Evolutionary conservation across 2,329 filamentous ascomycete genomes (phyloP).

Genomic region (Colletotrichum cereale): DNA sequence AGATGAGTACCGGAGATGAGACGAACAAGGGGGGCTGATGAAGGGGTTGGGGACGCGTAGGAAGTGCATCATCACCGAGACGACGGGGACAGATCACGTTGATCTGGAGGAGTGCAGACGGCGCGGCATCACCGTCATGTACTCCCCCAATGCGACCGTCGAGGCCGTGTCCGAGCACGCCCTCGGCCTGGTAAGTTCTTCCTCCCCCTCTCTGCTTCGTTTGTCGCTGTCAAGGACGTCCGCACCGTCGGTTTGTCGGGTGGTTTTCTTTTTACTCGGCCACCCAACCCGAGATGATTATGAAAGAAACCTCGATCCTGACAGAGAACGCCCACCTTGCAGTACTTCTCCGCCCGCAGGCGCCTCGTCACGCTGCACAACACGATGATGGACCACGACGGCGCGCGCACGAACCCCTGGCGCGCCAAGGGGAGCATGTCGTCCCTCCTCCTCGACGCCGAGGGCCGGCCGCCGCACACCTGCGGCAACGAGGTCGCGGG

Average conservation of each 20-base stretch:
- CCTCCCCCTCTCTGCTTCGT: neutral
- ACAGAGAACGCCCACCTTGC: neutral
- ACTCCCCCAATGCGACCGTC: constrained; percentile 41
- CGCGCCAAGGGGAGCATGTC: constrained; percentile 40
- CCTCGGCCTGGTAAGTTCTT: constrained; percentile 39
- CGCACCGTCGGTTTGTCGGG: neutral
- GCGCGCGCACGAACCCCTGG: constrained; percentile 37
- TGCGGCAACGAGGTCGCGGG: constrained; percentile 46
- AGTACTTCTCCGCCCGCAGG: constrained; percentile 44
- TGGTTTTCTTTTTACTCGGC: no score
- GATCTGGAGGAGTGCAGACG: constrained; percentile 43
- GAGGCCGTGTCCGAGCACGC: constrained; percentile 45
- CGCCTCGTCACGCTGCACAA: constrained; percentile 43
- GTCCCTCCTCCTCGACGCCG: constrained; percentile 37
- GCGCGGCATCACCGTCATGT: constrained; percentile 43
- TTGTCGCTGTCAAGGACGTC: neutral
- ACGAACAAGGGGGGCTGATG: neutral
- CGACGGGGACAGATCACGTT: constrained; percentile 44
- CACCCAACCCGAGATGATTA: neutral
- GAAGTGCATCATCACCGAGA: constrained; percentile 44
- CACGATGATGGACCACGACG: constrained; percentile 38
- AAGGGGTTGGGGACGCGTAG: constrained; percentile 12
- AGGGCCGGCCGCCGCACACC: constrained; percentile 44
- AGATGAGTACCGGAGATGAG: neutral
- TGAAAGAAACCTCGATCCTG: neutral